Percentiles rank a stretch among this genome's conserved stretches.
Evolutionary conservation across 2,329 filamentous ascomycete genomes (phyloP).

Genomic region (Fusarium subtropicale): DNA sequence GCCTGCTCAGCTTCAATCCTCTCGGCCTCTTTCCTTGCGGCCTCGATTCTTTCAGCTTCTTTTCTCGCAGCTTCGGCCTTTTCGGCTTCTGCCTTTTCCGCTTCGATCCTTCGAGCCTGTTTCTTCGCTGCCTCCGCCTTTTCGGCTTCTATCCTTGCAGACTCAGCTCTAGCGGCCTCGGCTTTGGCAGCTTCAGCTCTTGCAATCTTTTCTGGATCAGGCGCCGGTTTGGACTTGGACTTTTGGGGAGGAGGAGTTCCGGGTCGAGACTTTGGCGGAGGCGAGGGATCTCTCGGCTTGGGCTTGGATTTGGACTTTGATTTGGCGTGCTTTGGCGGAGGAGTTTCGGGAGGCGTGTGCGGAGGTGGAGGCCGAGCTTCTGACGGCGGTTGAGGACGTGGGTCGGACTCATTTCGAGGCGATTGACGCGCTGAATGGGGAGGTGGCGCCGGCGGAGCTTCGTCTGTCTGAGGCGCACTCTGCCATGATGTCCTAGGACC

Average conservation of each 20-base stretch:
- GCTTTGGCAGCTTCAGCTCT: neutral
- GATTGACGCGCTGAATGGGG: slow-evolving; percentile 39
- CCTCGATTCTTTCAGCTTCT: slow-evolving; percentile 58
- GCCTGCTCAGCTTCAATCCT: neutral
- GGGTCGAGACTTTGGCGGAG: slow-evolving; percentile 38
- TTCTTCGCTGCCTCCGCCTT: neutral
- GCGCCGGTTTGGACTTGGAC: slow-evolving; percentile 34
- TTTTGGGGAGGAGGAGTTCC: slow-evolving; percentile 35
- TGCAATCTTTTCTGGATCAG: slow-evolving; percentile 24
- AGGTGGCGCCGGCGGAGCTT: slow-evolving; percentile 40
- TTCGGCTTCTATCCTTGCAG: neutral
- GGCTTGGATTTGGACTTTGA: slow-evolving; percentile 21
- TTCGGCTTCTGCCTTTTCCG: neutral
- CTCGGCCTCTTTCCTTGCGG: neutral
- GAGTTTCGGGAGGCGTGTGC: slow-evolving; percentile 39
- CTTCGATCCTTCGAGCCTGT: neutral
- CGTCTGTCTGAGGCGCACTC: slow-evolving; percentile 43
- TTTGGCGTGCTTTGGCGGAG: slow-evolving; percentile 43
- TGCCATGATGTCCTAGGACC: slow-evolving; percentile 56
- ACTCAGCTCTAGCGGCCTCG: neutral
- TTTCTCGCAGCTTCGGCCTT: slow-evolving; percentile 69
- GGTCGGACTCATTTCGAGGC: slow-evolving; percentile 36
- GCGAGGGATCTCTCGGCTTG: slow-evolving; percentile 37
- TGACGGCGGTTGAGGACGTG: slow-evolving; percentile 41
- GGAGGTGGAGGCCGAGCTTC: slow-evolving; percentile 35